A percentile compares a stretch with the other conserved stretches of the same genome.
Conservation (phyloP, 768 basidiomycete species). For the Auricularia cornea region DNA sequence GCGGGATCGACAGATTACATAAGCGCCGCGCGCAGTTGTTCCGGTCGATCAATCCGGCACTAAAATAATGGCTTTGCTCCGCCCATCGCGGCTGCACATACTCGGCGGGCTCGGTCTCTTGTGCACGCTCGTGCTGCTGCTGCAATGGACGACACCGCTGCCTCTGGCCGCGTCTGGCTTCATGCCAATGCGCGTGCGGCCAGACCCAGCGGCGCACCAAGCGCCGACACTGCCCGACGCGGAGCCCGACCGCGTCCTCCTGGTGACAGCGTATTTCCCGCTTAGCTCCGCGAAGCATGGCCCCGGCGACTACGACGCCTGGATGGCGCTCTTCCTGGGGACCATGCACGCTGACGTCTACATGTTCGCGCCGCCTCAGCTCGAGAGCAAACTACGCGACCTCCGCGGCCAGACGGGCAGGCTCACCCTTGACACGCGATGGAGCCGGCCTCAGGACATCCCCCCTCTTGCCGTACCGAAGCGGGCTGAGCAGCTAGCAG, state of each 20-base stretch:
- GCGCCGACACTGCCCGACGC: neutral
- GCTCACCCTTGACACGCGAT: constrained; percentile 39
- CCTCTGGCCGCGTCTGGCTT: too few species aligned
- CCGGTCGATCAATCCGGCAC: too few species aligned
- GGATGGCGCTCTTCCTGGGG: constrained; percentile 38
- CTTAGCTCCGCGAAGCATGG: constrained; percentile 43
- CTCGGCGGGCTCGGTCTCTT: too few species aligned
- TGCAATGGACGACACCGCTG: too few species aligned
- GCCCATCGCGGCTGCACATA: too few species aligned
- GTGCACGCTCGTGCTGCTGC: too few species aligned
- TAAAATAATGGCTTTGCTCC: too few species aligned
- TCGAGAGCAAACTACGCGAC: constrained; percentile 25
- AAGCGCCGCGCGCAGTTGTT: too few species aligned
- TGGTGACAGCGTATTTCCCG: constrained; percentile 50
- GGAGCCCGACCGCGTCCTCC: constrained; percentile 23
- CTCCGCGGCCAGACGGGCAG: constrained; percentile 23
- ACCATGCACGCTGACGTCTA: constrained; percentile 41
- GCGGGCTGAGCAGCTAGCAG: constrained; percentile 26
- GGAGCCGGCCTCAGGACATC: constrained; percentile 37
- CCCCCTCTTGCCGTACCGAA: constrained; percentile 30
- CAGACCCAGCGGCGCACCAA: neutral
- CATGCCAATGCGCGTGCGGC: too few species aligned
- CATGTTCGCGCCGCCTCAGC: constrained; percentile 40
- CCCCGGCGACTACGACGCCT: constrained; percentile 32
- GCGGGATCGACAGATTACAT: too few species aligned